Base-by-base conservation (phyloP, 2,329 filamentous ascomycete species). In the Emergomyces africanus region DNA sequence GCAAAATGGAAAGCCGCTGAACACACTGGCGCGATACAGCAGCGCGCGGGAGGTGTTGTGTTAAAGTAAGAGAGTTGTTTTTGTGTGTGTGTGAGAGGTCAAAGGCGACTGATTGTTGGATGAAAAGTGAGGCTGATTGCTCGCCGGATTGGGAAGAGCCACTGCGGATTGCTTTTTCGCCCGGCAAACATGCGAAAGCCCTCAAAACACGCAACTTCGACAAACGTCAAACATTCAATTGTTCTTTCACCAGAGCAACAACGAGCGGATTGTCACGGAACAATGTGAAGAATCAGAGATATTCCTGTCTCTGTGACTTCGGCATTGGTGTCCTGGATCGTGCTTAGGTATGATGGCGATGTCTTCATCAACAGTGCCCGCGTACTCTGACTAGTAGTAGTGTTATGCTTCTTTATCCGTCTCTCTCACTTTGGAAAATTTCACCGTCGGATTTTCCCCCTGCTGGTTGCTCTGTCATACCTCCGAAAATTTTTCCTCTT, bases 101-200 rank as follows among this genome's bases (percentile, higher is more conserved):
- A 39, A n/a, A 54, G 28, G 37, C 23, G 53, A 56, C 20, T n/a
- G n/a, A n/a, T n/a, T n/a, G 57, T 42, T 33, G 50, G 25, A 46
- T 46, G 42, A 15, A 54, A 39, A 30, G n/a, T 54, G 48, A 42
- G 42, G 58, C 41, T 60, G 54, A n/a, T 57, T 57, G 54, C 46
- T 60, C 28, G 57, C 33, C 53, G 39, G 37, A 42, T 55, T 55
- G 53, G 53, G 53, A 55, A 55, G 30, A 44, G 23, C 39, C 12
- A 15, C n/a, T 5, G 15, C 5, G 14, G 33, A 37, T 55, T 55
- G 53, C 53, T 44, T 55, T 42, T 55, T 55, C 53, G 33, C 33
- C 20, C 1, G n/a, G 25, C 3, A 33, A 30, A n/a, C 25, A 50
- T 28, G 9, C 15, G 10, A 33, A 33, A 50, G 8, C 46, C 14